These are phyloP conservation scores for Dissophora globulifera DNA, from an alignment of 192 early-diverging fungal genomes.

Conservation along the genomic window DNA sequence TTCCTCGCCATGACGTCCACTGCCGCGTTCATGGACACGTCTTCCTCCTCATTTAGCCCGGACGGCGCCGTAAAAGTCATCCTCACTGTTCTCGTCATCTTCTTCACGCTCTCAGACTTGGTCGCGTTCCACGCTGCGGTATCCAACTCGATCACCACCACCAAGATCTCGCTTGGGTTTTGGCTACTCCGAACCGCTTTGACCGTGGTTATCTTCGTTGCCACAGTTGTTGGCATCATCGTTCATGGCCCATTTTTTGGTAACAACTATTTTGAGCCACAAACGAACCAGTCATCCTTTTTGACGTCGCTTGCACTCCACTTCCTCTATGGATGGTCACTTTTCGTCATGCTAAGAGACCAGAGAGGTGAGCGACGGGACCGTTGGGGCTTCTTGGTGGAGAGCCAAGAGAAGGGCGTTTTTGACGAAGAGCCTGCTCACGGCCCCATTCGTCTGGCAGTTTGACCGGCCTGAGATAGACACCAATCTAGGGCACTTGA, in stretches of 20 bases:
- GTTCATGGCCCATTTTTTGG: no score
- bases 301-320: neutral
- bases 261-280: no score
- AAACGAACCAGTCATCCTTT: no score
- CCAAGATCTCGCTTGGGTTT: neutral
- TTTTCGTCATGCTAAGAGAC: constrained; percentile 2
- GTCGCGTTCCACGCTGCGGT: constrained; percentile 1
- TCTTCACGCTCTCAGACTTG: neutral
- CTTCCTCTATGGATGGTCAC: neutral
- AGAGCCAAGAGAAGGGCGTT: neutral
- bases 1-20: no score
- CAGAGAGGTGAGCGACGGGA: neutral
- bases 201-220: no score
- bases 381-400: neutral
- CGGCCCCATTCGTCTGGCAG: no score
- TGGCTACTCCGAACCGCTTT: neutral
- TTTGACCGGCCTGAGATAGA: no score
- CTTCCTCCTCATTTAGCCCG: no score
- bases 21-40: no score
- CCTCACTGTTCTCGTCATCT: neutral
- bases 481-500: no score
- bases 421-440: no score
- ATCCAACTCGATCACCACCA: neutral
- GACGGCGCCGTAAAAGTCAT: neutral
- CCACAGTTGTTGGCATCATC: no score